Conservation (phyloP, 352 stramenopile species). For the Globisporangium acanthophoron region DNA sequence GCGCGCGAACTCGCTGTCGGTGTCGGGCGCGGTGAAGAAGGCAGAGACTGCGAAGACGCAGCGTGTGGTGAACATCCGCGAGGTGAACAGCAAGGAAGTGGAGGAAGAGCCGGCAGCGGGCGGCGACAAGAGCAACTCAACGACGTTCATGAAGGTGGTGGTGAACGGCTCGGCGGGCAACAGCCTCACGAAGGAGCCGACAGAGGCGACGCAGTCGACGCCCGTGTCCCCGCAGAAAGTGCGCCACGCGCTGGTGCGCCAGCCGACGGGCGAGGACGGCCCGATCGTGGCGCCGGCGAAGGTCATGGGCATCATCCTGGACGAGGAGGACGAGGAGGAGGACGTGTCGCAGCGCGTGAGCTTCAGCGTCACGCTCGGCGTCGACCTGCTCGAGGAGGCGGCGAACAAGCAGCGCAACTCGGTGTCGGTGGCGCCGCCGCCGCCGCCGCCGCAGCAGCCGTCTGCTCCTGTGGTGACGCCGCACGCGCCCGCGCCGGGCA, state of each 20-base stretch:
- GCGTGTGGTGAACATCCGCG: slow-evolving; percentile 76
- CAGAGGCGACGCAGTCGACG: slow-evolving; percentile 7
- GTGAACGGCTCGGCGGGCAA: slow-evolving; percentile 29
- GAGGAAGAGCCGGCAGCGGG: slow-evolving; percentile 10
- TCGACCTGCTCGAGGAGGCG: slow-evolving; percentile 61
- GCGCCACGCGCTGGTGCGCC: slow-evolving; percentile 31
- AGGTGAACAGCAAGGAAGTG: slow-evolving; percentile 22
- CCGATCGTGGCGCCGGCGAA: slow-evolving; percentile 60
- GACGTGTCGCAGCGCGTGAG: slow-evolving; percentile 52
- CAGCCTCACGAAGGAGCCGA: slow-evolving; percentile 15
- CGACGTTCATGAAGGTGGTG: slow-evolving; percentile 40
- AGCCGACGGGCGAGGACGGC: slow-evolving; percentile 76
- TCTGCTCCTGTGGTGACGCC: slow-evolving; percentile 16
- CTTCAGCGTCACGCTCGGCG: slow-evolving; percentile 78
- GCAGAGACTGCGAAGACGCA: slow-evolving; percentile 51
- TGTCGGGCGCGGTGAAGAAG: slow-evolving; percentile 34
- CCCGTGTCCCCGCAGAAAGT: slow-evolving; percentile 4
- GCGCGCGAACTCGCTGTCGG: slow-evolving; percentile 48
- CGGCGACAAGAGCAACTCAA: background rate
- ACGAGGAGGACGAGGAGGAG: slow-evolving; percentile 49
- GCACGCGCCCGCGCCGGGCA: slow-evolving; percentile 11
- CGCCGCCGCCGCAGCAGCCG: slow-evolving; percentile 8
- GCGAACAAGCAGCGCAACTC: slow-evolving; percentile 58
- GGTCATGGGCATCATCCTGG: slow-evolving; percentile 73
- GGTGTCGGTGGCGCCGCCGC: slow-evolving; percentile 15